Conservation (phyloP, 306 rosid species). For the Lablab purpureus region DNA sequence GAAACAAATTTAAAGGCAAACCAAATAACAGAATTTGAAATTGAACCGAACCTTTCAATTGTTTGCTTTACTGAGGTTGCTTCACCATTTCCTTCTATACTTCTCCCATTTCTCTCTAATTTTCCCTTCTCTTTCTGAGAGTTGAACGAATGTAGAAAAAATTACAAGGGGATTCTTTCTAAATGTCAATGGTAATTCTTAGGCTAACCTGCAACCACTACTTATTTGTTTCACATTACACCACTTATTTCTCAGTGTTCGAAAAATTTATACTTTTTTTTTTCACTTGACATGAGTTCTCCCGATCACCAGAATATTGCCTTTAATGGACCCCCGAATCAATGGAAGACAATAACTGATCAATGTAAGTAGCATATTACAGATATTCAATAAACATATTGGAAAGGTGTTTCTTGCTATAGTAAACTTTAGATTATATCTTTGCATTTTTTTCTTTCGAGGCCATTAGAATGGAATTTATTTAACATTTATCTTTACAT, state of each 20-base stretch:
- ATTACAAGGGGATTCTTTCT: neutral
- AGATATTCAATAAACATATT: conserved; percentile 36
- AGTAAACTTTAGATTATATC: conserved; percentile 35
- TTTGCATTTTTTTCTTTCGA: conserved; percentile 31
- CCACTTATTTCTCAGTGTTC: conserved; percentile 27
- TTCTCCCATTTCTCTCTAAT: neutral
- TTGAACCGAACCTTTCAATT: conserved; percentile 15
- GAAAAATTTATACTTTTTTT: conserved; percentile 40
- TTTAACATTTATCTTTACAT: conserved; percentile 7
- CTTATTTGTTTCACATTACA: conserved; percentile 23
- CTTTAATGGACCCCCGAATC: conserved; percentile 47
- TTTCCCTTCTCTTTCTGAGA: neutral
- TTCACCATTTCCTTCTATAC: conserved; percentile 18
- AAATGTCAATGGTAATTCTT: conserved; percentile 19
- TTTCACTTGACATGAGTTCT: conserved; percentile 57
- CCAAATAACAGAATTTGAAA: conserved; percentile 8
- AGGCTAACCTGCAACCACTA: conserved; percentile 25
- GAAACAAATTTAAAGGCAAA: conserved; percentile 35
- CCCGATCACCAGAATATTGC: conserved; percentile 44
- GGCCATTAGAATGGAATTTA: conserved; percentile 24
- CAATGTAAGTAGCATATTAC: conserved; percentile 61
- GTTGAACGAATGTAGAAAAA: neutral
- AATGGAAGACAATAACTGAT: conserved; percentile 52
- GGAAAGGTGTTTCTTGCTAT: conserved; percentile 34
- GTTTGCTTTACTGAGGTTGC: conserved; percentile 27